phyloP scores from a whole-genome alignment of 2,329 filamentous ascomycete species.

The Xylaria sp. region DNA sequence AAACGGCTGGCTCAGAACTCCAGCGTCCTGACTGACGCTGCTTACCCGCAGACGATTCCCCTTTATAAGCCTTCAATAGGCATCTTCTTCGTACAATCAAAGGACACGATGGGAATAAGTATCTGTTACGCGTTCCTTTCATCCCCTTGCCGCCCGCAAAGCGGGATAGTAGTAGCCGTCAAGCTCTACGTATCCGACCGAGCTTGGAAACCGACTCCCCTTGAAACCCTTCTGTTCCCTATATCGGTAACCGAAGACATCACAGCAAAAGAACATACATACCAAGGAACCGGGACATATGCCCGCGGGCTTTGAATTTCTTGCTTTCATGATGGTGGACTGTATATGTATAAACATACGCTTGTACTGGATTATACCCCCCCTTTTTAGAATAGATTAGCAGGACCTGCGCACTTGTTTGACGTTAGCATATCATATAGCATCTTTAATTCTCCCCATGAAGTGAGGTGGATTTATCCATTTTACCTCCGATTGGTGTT shows the following conservation, averaged over 20 bases:
- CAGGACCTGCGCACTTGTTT: neutral
- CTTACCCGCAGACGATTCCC: too few species aligned
- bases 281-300: conserved; percentile 10
- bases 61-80: too few species aligned
- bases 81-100: too few species aligned
- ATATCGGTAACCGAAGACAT: neutral
- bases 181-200: neutral
- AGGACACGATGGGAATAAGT: too few species aligned
- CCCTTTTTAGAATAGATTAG: conserved; percentile 19
- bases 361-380: conserved; percentile 25
- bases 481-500: too few species aligned
- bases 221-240: neutral
- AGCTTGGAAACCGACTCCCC: neutral
- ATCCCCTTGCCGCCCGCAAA: neutral
- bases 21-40: too few species aligned
- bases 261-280: neutral
- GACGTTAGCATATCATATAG: neutral
- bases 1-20: neutral
- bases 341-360: conserved; percentile 13
- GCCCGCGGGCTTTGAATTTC: neutral
- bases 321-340: conserved; percentile 2
- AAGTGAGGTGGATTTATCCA: too few species aligned
- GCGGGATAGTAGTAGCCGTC: neutral
- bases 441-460: too few species aligned
- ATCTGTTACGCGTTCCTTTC: too few species aligned